phyloP scores from a whole-genome alignment of 2,329 filamentous ascomycete species.

The Colletotrichum sp. region DNA sequence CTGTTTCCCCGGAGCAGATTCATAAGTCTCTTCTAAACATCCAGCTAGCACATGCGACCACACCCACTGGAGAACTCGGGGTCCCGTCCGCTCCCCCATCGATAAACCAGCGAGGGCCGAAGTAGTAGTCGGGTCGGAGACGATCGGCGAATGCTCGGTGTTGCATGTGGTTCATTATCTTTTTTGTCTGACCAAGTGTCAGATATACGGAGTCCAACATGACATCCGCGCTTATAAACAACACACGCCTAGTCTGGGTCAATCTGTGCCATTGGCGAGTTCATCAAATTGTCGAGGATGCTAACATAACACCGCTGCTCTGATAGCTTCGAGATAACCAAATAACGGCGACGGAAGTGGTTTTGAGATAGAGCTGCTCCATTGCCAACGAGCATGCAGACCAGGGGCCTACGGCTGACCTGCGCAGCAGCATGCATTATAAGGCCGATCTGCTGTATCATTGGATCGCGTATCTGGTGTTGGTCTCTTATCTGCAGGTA shows the following conservation, averaged over 20 bases:
- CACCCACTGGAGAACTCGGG: background rate
- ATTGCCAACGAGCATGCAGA: background rate
- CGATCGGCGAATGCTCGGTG: background rate
- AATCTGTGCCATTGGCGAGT: background rate
- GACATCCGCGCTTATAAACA: background rate
- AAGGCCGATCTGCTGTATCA: background rate
- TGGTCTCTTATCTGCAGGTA: slow-evolving; percentile 12
- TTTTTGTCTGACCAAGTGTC: background rate
- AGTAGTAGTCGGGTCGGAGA: background rate
- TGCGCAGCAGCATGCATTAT: background rate
- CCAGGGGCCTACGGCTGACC: background rate
- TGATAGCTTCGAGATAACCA: rapidly evolving
- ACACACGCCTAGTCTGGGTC: background rate
- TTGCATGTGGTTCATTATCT: background rate
- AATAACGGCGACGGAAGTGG: background rate
- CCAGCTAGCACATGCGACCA: background rate
- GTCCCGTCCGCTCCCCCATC: background rate
- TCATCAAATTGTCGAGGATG: background rate
- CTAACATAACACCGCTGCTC: background rate
- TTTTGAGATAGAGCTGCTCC: background rate
- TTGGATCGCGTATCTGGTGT: background rate
- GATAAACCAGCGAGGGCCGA: background rate
- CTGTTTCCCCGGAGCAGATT: background rate
- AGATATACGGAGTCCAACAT: background rate
- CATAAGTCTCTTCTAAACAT: background rate